Conservation (phyloP, 805 yeast genomes). For the Starmerella stellata region DNA sequence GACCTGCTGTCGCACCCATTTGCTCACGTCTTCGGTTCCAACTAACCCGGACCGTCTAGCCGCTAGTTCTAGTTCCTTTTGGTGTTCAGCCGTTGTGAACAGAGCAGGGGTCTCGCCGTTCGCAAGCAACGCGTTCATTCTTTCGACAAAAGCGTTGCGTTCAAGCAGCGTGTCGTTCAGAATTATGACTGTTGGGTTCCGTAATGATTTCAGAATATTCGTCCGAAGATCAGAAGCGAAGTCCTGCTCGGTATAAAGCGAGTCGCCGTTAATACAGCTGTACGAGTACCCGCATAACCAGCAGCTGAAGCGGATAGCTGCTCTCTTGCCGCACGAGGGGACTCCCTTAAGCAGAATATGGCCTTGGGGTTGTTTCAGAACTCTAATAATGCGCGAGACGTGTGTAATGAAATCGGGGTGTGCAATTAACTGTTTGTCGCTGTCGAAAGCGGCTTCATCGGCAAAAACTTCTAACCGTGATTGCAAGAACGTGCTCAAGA, state of each 20-base stretch:
- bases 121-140: constrained; percentile 85
- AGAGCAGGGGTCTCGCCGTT: constrained; percentile 86
- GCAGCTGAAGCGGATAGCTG: constrained; percentile 61
- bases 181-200: constrained; percentile 36
- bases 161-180: constrained; percentile 65
- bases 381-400: constrained; percentile 61
- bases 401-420: constrained; percentile 60
- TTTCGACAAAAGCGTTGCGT: constrained; percentile 64
- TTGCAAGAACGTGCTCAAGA: constrained; percentile 35
- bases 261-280: constrained; percentile 38
- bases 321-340: constrained; percentile 64
- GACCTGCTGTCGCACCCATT: constrained; percentile 56
- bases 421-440: constrained; percentile 38
- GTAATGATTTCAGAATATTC: constrained; percentile 28
- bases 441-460: constrained; percentile 44
- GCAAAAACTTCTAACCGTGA: constrained; percentile 53
- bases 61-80: constrained; percentile 6
- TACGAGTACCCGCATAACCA: constrained; percentile 73
- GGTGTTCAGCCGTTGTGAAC: constrained; percentile 34
- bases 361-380: constrained; percentile 70
- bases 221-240: constrained; percentile 49
- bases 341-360: constrained; percentile 75
- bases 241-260: constrained; percentile 37
- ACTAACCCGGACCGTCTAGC: constrained; percentile 5
- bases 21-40: constrained; percentile 42